Percentiles rank a stretch among this genome's conserved stretches.
phyloP scores from a whole-genome alignment of 768 basidiomycete genomes.

The Gautieria morchelliformis region DNA sequence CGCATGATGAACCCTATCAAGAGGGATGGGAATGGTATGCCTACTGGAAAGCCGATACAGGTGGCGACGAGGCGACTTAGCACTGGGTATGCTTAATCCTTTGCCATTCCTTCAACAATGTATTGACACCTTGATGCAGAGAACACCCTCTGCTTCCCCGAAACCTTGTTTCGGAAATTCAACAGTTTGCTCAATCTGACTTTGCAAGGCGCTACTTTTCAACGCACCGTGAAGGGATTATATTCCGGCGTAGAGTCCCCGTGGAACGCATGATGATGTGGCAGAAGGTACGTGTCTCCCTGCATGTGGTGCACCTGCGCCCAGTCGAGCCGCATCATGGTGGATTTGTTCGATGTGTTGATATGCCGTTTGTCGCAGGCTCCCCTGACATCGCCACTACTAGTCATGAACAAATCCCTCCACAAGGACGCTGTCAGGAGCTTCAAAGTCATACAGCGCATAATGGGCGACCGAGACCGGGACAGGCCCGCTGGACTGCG shows the following conservation, averaged over 20 bases:
- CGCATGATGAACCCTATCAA: slow-evolving; percentile 69
- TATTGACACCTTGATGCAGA: slow-evolving; percentile 29
- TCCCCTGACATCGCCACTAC: slow-evolving; percentile 63
- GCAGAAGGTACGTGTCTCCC: slow-evolving; percentile 55
- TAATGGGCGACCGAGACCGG: slow-evolving; percentile 88
- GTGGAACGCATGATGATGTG: slow-evolving; percentile 84
- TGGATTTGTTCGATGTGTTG: neutral
- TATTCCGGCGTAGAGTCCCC: slow-evolving; percentile 74
- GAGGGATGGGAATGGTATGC: slow-evolving; percentile 48
- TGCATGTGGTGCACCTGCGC: neutral
- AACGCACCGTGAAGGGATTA: slow-evolving; percentile 80
- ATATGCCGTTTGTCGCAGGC: slow-evolving; percentile 23
- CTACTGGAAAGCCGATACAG: slow-evolving; percentile 44
- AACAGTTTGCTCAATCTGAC: slow-evolving; percentile 77
- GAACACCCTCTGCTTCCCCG: slow-evolving; percentile 70
- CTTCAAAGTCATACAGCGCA: slow-evolving; percentile 84
- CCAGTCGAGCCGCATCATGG: neutral
- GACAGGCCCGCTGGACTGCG: slow-evolving; percentile 40
- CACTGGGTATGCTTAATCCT: slow-evolving; percentile 47
- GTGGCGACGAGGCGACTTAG: slow-evolving; percentile 30
- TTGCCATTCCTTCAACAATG: slow-evolving; percentile 8
- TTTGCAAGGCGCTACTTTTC: slow-evolving; percentile 87
- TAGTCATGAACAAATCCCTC: slow-evolving; percentile 55
- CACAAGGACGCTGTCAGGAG: slow-evolving; percentile 72
- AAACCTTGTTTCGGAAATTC: slow-evolving; percentile 75